Percentiles rank a stretch among this genome's conserved stretches.
Conservation (phyloP, 2,329 filamentous ascomycete species). For the Diplocarpon rosae region DNA sequence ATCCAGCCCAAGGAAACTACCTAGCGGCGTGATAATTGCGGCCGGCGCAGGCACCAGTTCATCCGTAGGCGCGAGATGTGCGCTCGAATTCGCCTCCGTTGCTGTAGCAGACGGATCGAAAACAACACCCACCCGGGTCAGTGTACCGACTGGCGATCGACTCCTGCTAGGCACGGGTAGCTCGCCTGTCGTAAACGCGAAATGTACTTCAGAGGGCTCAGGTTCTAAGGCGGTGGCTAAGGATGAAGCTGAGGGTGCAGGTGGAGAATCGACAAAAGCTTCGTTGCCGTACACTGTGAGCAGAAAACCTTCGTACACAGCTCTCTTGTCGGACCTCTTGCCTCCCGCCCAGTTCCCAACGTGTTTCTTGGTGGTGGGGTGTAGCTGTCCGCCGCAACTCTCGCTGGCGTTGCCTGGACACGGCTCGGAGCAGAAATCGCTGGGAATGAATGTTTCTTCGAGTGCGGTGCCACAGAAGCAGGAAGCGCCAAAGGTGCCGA, state of each 20-base stretch:
- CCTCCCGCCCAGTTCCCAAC: background rate
- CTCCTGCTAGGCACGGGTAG: background rate
- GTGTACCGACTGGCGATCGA: background rate
- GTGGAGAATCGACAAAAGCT: background rate
- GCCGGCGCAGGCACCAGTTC: too few relatives aligned
- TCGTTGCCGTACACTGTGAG: constrained; percentile 1
- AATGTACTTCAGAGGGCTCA: background rate
- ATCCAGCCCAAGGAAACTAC: too few relatives aligned
- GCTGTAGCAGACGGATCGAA: background rate
- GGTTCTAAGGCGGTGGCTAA: background rate
- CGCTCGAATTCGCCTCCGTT: background rate
- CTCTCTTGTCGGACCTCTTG: background rate
- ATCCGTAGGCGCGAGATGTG: too few relatives aligned
- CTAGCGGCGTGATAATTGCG: too few relatives aligned
- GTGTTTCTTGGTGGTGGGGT: background rate
- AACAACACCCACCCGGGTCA: background rate
- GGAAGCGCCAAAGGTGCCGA: background rate
- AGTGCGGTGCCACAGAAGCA: background rate
- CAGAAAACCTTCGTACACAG: background rate
- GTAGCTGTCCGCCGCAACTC: background rate
- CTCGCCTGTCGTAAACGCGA: background rate
- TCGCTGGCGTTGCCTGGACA: background rate
- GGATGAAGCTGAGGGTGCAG: background rate
- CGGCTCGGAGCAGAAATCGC: background rate
- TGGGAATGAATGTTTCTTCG: background rate